Conservation (phyloP, 2,329 filamentous ascomycete genomes). For the Epichloe sylvatica region DNA sequence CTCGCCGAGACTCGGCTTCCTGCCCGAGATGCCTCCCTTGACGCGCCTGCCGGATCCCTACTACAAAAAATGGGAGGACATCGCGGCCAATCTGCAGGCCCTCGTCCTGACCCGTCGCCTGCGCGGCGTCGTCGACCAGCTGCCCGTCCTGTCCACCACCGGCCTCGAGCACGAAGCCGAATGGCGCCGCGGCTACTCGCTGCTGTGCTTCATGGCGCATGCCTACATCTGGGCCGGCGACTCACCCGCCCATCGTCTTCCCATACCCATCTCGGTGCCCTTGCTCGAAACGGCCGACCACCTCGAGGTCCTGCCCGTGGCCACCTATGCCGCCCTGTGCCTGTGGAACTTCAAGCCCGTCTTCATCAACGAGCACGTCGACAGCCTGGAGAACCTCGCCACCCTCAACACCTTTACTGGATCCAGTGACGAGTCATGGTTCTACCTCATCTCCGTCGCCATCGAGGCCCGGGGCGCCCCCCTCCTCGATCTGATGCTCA, state of each 20-base stretch:
- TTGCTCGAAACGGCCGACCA: constrained; percentile 62
- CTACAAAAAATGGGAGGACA: constrained; percentile 88
- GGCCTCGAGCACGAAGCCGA: constrained; percentile 72
- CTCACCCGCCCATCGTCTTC: constrained; percentile 62
- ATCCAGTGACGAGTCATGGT: constrained; percentile 94
- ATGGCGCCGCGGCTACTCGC: constrained; percentile 85
- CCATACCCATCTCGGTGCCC: constrained; percentile 69
- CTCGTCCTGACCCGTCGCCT: constrained; percentile 76
- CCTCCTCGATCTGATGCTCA: constrained; percentile 76
- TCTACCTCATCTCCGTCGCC: constrained; percentile 88
- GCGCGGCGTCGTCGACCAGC: constrained; percentile 60
- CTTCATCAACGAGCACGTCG: constrained; percentile 68
- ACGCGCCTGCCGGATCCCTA: constrained; percentile 73
- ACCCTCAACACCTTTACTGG: constrained; percentile 87
- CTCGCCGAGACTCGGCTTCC: constrained; percentile 68
- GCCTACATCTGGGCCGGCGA: constrained; percentile 95
- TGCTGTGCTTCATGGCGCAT: constrained; percentile 84
- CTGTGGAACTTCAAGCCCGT: constrained; percentile 96
- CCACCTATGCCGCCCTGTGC: constrained; percentile 81
- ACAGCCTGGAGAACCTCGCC: constrained; percentile 74
- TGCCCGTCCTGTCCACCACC: constrained; percentile 72
- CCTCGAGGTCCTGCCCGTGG: constrained; percentile 80
- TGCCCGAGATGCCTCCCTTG: constrained; percentile 68
- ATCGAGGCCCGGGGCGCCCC: constrained; percentile 87
- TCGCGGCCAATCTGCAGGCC: constrained; percentile 73